Evolutionary conservation across 257 asterid species (phyloP), one percentile per base, ranked within the genome.

Genomic region (Fraxinus pennsylvanica): DNA sequence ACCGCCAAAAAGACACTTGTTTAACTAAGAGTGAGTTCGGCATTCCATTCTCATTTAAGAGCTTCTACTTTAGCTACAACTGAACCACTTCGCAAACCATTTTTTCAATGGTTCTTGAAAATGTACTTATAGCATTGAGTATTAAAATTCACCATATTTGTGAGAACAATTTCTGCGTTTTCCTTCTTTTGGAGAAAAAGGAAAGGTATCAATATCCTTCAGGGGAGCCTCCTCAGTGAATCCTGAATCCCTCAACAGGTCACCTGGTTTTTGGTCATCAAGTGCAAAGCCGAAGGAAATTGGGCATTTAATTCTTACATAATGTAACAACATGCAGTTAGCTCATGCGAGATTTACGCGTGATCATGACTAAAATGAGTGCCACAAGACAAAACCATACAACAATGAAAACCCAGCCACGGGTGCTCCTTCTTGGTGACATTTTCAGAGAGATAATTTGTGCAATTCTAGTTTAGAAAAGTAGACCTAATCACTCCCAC

Each of bases 401-500:
- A 8, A 59, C 12, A 59, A 21, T 59, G 67, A n/a, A 59, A 59
- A 59, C 3, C 30, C 29, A 19, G 63, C 25, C 63, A 19, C 22
- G 0, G 0, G 21, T 54, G 25, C 39, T 54, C 25, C 47, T 41
- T 41, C 19, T 19, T 6, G 63, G 19, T 54, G 63, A 12, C 63
- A 54, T 3, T 54, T 54, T 19, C 63, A 54, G 22, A 19, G 10
- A 54, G 22, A 59, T 59, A 9, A 6, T 7, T 3, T 15, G 7
- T 14, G 19, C 21, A 14, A 50, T 50, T 50, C 59, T 41, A 32
- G 4, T 43, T 66, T 45, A 12, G 74, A 76, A 66, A 76, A 17
- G 30, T 52, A 47, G 59, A 63, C 52, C 25, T 75, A 69, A 75
- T 70, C 74, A 43, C 9, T 77, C 69, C 9, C 9, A 30, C 54